Percentiles rank a stretch among this genome's conserved stretches.
Conservation (phyloP, 1,284 basidiomycete genomes). For the Tilletiopsis washingtonensis region DNA sequence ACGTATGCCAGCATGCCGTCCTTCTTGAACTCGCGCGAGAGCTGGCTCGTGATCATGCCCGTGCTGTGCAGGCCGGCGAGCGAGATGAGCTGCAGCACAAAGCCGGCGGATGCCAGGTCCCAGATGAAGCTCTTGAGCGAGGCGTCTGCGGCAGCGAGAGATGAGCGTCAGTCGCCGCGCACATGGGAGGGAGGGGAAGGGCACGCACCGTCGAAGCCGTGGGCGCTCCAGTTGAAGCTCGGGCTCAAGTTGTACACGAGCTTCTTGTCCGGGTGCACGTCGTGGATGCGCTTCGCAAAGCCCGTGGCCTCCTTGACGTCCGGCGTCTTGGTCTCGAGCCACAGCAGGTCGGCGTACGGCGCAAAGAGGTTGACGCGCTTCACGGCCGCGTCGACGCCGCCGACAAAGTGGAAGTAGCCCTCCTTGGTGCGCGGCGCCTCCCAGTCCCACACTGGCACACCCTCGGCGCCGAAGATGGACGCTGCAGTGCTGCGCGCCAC, state of each 20-base stretch:
- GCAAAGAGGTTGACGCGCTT: slow-evolving; percentile 71
- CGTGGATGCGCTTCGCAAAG: slow-evolving; percentile 69
- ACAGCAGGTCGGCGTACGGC: slow-evolving; percentile 47
- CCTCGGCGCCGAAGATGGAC: slow-evolving; percentile 60
- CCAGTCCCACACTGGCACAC: slow-evolving; percentile 70
- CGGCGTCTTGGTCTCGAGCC: slow-evolving; percentile 76
- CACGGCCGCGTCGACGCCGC: slow-evolving; percentile 76
- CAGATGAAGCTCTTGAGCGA: slow-evolving; percentile 47
- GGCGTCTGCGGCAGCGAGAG: background rate
- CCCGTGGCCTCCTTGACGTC: slow-evolving; percentile 69
- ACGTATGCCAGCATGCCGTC: slow-evolving; percentile 47
- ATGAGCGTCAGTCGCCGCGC: background rate
- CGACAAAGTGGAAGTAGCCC: slow-evolving; percentile 81
- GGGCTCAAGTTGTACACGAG: slow-evolving; percentile 92
- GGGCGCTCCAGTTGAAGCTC: slow-evolving; percentile 82
- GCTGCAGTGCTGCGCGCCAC: slow-evolving; percentile 66
- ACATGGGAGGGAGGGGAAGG: background rate
- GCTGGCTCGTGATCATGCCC: slow-evolving; percentile 38
- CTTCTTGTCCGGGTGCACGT: slow-evolving; percentile 66
- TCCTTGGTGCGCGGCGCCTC: slow-evolving; percentile 85
- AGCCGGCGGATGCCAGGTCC: slow-evolving; percentile 42
- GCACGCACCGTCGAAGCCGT: slow-evolving; percentile 64
- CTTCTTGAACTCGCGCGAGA: slow-evolving; percentile 57
- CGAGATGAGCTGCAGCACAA: slow-evolving; percentile 47
- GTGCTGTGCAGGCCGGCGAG: slow-evolving; percentile 44